Base-by-base conservation (phyloP, 805 yeast species). In the Isabelozyma rhagii region DNA sequence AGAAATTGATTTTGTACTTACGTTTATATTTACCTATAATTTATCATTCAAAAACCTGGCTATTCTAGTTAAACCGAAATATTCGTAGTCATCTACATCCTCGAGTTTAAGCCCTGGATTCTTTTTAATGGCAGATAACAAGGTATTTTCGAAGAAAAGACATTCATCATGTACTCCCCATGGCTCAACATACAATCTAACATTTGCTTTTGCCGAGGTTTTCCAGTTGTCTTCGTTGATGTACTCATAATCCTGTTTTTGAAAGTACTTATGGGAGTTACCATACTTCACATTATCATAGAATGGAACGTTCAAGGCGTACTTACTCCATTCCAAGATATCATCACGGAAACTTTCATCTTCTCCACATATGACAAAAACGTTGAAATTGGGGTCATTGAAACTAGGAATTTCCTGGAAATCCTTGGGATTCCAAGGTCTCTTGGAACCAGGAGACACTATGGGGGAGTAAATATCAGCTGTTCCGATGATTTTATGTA, bases 301-400 rank as follows among this genome's bases (percentile, higher is more conserved):
- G 41, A 56, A 57, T 1, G 72, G 71, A 28, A 63, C 63, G 39
- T 58, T 61, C 28, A 71, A 56, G 4, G 74, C 72, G 42, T 62
- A 57, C 39, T 61, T 57, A 8, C 62, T 55, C 73, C 75, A 74
- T 43, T 62, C 64, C 44, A 67, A 55, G 18, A 72, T 56, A 47
- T 71, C 74, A 54, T 73, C 78, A 49, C 77, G 59, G 51, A 74
- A 73, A 14, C 61, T 57, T 53, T 74, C 78, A 47, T 72, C 75
- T 58, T 73, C 78, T 17, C 78, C 77, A 7, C 56, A 51, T n/a
- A 72, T 51, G 27, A 72, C 51, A 36, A 70, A 66, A 3, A 72
- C 63, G 36, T 61, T 63, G 42, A 48, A 48, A 1, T 60, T 49
- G 8, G 67, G 60, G 39, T 61, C 59, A 5, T 55, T 58, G 47